These are phyloP conservation scores for Artemisia argyi DNA, from an alignment of 129 eudicot species.

Conservation along the genomic window DNA sequence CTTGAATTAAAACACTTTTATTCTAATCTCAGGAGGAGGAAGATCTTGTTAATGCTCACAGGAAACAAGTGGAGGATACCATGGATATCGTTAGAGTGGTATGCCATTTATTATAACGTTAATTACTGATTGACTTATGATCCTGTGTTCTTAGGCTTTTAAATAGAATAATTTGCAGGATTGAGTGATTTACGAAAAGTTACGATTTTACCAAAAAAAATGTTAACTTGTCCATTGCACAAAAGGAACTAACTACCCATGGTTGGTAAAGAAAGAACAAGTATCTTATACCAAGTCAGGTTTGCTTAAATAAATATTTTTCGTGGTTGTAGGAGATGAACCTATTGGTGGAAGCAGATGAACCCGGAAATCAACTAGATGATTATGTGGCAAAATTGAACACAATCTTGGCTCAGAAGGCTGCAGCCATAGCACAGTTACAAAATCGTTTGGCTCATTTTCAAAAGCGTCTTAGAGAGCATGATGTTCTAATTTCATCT, in stretches of 20 bases:
- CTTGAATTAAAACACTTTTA: not conserved
- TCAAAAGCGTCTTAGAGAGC: constrained; percentile 89
- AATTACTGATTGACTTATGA: not conserved
- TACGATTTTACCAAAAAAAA: not conserved
- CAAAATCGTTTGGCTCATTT: constrained; percentile 88
- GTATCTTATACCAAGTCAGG: too few relatives aligned
- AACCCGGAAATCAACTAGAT: constrained; percentile 92
- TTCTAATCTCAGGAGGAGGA: constrained; percentile 81
- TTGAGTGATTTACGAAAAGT: not conserved
- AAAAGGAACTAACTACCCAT: not conserved
- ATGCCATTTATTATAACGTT: constrained; percentile 4
- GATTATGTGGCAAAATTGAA: constrained; percentile 73
- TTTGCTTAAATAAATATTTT: not conserved
- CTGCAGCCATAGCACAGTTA: constrained; percentile 75
- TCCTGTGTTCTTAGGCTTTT: not conserved
- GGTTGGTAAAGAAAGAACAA: not conserved
- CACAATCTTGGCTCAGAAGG: constrained; percentile 81
- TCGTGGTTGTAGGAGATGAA: constrained; percentile 77
- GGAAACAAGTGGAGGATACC: constrained; percentile 97
- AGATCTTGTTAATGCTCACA: constrained; percentile 94
- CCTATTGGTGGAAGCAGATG: constrained; percentile 89
- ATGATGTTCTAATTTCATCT: constrained; percentile 75
- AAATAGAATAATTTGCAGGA: not conserved
- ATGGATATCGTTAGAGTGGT: constrained; percentile 99
- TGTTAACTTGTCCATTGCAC: not conserved